These are phyloP conservation scores for Termitomyces sp. DNA, from an alignment of 768 basidiomycete genomes.

Conservation along the genomic window DNA sequence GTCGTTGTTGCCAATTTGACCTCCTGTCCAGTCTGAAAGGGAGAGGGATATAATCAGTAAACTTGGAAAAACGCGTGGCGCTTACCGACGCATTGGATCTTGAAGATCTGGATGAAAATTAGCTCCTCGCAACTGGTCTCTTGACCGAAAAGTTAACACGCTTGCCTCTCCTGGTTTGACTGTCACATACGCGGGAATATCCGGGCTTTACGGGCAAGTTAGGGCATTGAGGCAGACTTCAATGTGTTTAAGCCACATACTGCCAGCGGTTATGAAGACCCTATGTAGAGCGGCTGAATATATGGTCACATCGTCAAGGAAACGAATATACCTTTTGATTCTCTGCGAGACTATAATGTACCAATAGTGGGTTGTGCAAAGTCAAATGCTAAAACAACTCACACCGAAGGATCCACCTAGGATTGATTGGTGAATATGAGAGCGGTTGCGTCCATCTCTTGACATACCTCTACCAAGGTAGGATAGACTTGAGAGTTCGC, in stretches of 20 bases:
- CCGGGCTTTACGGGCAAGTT: slow-evolving; percentile 37
- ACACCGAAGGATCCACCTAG: slow-evolving; percentile 61
- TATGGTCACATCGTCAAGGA: neutral
- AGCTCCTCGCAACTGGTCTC: neutral
- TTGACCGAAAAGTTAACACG: neutral
- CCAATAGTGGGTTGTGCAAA: no score
- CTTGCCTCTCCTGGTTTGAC: slow-evolving; percentile 60
- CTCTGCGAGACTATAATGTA: no score
- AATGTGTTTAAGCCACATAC: slow-evolving; percentile 35
- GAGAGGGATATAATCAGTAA: neutral
- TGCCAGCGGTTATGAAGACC: slow-evolving; percentile 74
- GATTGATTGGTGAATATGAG: neutral
- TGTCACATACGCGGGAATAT: slow-evolving; percentile 56
- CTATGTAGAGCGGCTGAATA: slow-evolving; percentile 23
- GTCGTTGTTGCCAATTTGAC: slow-evolving; percentile 76
- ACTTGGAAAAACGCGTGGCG: neutral
- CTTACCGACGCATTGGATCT: slow-evolving; percentile 67
- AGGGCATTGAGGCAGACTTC: neutral
- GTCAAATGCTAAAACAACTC: no score
- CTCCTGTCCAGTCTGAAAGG: slow-evolving; percentile 70
- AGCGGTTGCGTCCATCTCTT: neutral
- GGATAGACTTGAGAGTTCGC: slow-evolving; percentile 60
- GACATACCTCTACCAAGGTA: slow-evolving; percentile 50
- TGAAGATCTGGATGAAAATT: slow-evolving; percentile 49
- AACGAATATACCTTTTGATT: no score